These are phyloP conservation scores for Albatrellus sp. DNA, from an alignment of 1,284 basidiomycete species.

Conservation along the genomic window DNA sequence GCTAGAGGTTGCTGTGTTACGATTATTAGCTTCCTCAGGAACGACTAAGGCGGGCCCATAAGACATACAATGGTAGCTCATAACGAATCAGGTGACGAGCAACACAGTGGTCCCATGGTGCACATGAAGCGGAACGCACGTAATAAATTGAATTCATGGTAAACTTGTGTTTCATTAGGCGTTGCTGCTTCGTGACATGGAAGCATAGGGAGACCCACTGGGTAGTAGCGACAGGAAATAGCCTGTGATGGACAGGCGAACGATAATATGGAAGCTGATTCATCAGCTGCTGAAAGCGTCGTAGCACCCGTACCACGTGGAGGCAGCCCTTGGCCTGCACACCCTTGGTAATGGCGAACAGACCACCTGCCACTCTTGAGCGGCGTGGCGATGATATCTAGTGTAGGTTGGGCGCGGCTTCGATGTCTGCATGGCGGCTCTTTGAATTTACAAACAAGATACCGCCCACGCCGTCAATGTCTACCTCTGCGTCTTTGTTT, in stretches of 20 bases:
- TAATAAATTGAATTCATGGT: conserved; percentile 57
- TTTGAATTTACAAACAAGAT: neutral
- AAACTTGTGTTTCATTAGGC: no score
- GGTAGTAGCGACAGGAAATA: conserved; percentile 48
- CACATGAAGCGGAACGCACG: conserved; percentile 26
- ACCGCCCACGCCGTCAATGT: conserved; percentile 22
- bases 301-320: conserved; percentile 1
- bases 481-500: conserved; percentile 26
- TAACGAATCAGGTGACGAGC: conserved; percentile 41
- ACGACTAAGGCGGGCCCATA: conserved; percentile 25
- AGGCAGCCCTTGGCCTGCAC: neutral
- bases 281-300: conserved; percentile 8
- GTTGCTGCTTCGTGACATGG: neutral
- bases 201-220: conserved; percentile 24
- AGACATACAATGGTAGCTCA: conserved; percentile 33
- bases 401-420: conserved; percentile 25
- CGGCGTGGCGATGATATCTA: conserved; percentile 18
- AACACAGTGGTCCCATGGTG: conserved; percentile 11
- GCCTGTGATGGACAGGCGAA: conserved; percentile 49
- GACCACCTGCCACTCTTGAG: conserved; percentile 10
- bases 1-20: conserved; percentile 42
- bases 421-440: conserved; percentile 27
- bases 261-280: conserved; percentile 51
- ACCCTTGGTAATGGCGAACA: no score
- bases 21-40: conserved; percentile 22